These are phyloP conservation scores for Desmodesmus armatus DNA, from an alignment of 139 green algal genomes.

Conservation along the genomic window DNA sequence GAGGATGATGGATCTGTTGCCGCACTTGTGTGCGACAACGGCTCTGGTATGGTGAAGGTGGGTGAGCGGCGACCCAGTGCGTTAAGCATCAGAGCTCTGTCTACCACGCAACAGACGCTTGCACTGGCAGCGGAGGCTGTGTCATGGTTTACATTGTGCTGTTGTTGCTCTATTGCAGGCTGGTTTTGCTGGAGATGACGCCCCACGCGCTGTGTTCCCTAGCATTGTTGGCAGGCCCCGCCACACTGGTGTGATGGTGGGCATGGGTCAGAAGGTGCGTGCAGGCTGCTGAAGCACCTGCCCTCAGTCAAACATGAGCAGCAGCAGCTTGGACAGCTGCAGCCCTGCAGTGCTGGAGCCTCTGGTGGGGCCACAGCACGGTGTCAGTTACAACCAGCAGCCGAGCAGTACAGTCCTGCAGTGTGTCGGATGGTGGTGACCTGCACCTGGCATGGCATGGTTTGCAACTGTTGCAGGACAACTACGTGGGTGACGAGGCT, in stretches of 20 bases:
- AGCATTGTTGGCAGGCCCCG: constrained; percentile 96
- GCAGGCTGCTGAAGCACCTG: not conserved
- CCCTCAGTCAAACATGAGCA: not conserved
- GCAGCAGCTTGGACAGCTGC: too few relatives aligned
- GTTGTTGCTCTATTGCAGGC: constrained; percentile 51
- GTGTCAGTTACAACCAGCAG: not conserved
- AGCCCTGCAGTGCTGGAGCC: too few relatives aligned
- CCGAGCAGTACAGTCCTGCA: not conserved
- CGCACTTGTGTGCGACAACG: constrained; percentile 99
- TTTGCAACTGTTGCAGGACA: constrained; percentile 78
- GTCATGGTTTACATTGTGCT: not conserved
- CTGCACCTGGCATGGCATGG: not conserved
- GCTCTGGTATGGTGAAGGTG: constrained; percentile 97
- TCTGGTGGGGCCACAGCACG: too few relatives aligned
- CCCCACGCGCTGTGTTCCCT: constrained; percentile 95
- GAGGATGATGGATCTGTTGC: constrained; percentile 91
- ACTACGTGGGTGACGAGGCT: constrained; percentile 98
- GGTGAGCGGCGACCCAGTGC: constrained; percentile 16
- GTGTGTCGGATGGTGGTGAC: not conserved
- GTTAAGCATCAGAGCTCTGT: too few relatives aligned
- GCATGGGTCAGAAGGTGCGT: constrained; percentile 80
- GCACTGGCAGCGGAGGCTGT: too few relatives aligned
- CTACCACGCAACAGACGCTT: too few relatives aligned
- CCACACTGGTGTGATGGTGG: constrained; percentile 96
- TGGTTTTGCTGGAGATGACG: constrained; percentile 98